phyloP scores from a whole-genome alignment of 176 grass and related monocot genomes.

The Secale cereale region DNA sequence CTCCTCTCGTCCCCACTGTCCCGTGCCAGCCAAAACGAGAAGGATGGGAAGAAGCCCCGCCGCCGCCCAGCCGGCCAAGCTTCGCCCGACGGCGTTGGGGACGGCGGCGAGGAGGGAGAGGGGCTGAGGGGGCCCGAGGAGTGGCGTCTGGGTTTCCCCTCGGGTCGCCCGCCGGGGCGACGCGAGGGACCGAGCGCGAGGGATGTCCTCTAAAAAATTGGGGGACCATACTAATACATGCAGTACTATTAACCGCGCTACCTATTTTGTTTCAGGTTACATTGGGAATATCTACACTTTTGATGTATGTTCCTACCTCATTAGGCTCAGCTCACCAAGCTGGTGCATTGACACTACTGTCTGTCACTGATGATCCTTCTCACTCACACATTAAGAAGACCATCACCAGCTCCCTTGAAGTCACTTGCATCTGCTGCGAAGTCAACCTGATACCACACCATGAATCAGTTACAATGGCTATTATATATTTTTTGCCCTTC shows the following conservation, averaged over 20 bases:
- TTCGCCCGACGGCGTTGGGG: too few species aligned
- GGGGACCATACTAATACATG: neutral
- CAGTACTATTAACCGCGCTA: neutral
- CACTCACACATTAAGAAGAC: constrained; percentile 75
- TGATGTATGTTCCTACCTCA: constrained; percentile 86
- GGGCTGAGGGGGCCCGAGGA: too few species aligned
- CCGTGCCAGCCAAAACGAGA: too few species aligned
- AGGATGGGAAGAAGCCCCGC: too few species aligned
- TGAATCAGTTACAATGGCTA: neutral
- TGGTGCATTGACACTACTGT: constrained; percentile 81
- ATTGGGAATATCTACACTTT: constrained; percentile 83
- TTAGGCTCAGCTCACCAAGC: constrained; percentile 93
- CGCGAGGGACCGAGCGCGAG: too few species aligned
- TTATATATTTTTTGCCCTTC: neutral
- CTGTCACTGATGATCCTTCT: constrained; percentile 77
- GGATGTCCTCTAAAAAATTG: too few species aligned
- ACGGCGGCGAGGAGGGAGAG: too few species aligned
- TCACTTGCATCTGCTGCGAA: constrained; percentile 46
- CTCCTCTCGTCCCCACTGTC: too few species aligned
- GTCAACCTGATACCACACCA: neutral
- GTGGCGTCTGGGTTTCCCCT: too few species aligned
- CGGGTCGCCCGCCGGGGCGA: too few species aligned
- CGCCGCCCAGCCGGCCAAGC: too few species aligned
- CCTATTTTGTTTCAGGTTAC: constrained; percentile 61
- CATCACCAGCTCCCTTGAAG: constrained; percentile 62